Conservation (phyloP, 1,284 basidiomycete species). For the Cryptococcus neoformans region DNA sequence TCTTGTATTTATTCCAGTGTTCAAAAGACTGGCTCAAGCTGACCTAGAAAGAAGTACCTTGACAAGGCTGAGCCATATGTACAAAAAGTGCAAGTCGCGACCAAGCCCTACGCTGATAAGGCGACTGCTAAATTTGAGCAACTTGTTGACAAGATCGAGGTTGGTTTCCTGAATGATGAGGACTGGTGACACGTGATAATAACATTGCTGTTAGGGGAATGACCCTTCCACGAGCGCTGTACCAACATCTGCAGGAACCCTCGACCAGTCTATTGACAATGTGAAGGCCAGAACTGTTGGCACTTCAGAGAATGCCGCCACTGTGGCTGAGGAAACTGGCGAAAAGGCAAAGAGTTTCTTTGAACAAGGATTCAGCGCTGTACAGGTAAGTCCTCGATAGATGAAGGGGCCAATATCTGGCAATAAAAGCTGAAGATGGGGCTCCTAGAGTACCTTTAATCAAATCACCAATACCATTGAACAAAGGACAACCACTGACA, state of each 20-base stretch:
- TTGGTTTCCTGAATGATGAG: constrained; percentile 9
- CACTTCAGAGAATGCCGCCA: neutral
- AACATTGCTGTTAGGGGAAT: constrained; percentile 5
- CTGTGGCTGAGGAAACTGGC: constrained; percentile 9
- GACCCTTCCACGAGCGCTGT: constrained; percentile 10
- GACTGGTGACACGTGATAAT: neutral
- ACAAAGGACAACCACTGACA: constrained; percentile 37
- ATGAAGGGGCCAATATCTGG: neutral
- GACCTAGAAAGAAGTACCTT: neutral
- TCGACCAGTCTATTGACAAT: constrained; percentile 18
- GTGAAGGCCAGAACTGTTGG: constrained; percentile 3
- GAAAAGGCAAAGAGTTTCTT: constrained; percentile 37
- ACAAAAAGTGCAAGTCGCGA: constrained; percentile 28
- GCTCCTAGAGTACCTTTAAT: constrained; percentile 32
- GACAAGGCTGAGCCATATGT: constrained; percentile 24
- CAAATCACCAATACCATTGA: constrained; percentile 41
- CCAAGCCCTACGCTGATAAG: constrained; percentile 39
- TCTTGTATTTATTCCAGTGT: neutral
- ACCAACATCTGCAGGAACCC: constrained; percentile 10
- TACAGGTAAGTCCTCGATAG: constrained; percentile 23
- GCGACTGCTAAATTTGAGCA: constrained; percentile 39
- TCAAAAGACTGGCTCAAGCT: neutral
- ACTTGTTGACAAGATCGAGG: constrained; percentile 41
- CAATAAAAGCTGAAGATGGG: neutral
- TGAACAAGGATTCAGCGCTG: constrained; percentile 24